Evolutionary conservation across 441 rosid genomes (phyloP), one percentile per base, ranked within the genome.

Genomic region (Arabidopsis lyrata): DNA sequence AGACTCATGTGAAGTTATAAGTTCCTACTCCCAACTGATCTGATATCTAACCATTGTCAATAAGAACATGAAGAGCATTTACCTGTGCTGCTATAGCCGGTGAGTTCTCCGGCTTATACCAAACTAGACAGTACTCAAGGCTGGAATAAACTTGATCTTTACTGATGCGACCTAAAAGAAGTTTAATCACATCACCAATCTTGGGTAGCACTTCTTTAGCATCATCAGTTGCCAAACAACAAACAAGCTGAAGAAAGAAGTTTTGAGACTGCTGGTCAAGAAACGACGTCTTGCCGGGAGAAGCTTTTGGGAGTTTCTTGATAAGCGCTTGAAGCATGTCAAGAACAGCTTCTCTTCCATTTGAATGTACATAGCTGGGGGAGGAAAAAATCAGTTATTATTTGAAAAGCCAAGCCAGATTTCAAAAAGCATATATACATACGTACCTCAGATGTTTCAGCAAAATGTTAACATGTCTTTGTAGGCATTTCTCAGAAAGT

Each of bases 271-370:
- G 95, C 61, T 81, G 72, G 70, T 89, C 85, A 75, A 92, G 75
- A 75, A 82, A 68, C 13, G 68, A 81, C 76, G 64, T 67, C n/a
- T 88, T 90, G 60, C 87, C 88, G 5, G 12, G 49, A 20, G 27
- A 24, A 52, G 56, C 20, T 6, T 29, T 29, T 42, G 78, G 61
- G 18, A 61, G 34, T 81, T 95, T 89, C 58, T 72, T 73, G 57
- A 92, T 81, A 20, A 95, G 86, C 15, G 88, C 84, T 59, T 81
- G 84, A 27, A 95, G 91, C 94, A 88, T 92, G 80, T 90, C 93
- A 71, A 95, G 93, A 29, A 88, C 96, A 49, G 98, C 90, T 79
- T 87, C 86, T 83, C 97, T 88, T 78, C 99, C 99, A 75, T 12
- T 2, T 39, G 44, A 12, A 39, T 39, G 86, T 75, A 83, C 90